Base-by-base conservation (phyloP, 2,329 filamentous ascomycete species). In the Sporothrix inflata region DNA sequence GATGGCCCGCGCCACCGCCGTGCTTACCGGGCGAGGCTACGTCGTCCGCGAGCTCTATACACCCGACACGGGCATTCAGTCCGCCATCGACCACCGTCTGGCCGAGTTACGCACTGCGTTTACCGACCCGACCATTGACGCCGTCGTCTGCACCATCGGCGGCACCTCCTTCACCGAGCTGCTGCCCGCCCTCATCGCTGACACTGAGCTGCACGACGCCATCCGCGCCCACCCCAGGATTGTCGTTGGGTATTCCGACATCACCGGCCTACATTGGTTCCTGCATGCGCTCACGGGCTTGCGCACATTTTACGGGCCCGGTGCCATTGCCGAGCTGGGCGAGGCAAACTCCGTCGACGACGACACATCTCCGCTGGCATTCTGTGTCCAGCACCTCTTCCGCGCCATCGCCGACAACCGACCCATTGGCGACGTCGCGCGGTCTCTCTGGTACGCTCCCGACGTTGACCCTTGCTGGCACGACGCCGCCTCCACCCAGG, bases 131-230 rank as follows among this genome's bases (percentile, higher is more conserved):
- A 14, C 57, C n/a, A 61, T 61, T 8, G 57, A 61, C 19, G 57
- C 57, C 57, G 19, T 61, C 5, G 12, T 61, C 57, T 61, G 57
- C 57, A 61, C 57, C 8, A 61, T 61, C 19, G 57, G 57, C 30
- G 57, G 57, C 30, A 4, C 30, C 3, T 4, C 57, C 6, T 61
- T 61, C n/a, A 61, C 57, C 8, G 57, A 61, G 14, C 30, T 61
- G 57, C 19, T 61, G 34, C 57, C 57, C 19, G 57, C 57, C 19
- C 16, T 61, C 16, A 40, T 61, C 34, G 57, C 57, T 9, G 57
- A 61, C 30, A 61, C 57, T 5, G 57, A 61, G 8, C 57, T 61
- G 19, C 57, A 61, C 9, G 19, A 8, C 27, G 30, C 57, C 9
- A 61, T 61, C 34, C 57, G 57, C 11, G 57, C 57, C 19, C 6